phyloP scores from a whole-genome alignment of 2,329 filamentous ascomycete genomes.

The Apiospora kogelbergensis region DNA sequence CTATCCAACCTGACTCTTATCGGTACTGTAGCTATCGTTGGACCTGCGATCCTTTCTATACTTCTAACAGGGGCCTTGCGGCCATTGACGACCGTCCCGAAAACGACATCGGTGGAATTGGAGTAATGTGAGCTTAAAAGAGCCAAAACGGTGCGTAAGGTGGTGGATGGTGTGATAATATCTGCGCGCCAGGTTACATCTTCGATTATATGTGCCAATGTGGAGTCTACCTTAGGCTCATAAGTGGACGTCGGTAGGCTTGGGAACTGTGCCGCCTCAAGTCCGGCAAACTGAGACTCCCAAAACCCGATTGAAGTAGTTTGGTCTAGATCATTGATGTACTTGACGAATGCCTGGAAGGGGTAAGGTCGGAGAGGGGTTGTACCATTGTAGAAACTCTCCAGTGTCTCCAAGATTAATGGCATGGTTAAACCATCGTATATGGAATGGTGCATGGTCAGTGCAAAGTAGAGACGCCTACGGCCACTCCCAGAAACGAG shows the following conservation, averaged over 20 bases:
- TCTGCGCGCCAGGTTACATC: background rate
- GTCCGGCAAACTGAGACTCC: background rate
- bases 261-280: background rate
- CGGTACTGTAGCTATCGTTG: background rate
- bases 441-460: conserved; percentile 2
- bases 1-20: background rate
- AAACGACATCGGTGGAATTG: background rate
- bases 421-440: conserved; percentile 9
- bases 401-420: background rate
- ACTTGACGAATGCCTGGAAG: conserved; percentile 1
- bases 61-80: background rate
- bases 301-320: background rate
- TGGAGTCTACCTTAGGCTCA: background rate
- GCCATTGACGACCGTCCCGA: background rate
- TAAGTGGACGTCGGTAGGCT: background rate
- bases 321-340: background rate
- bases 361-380: background rate
- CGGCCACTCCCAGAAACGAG: background rate
- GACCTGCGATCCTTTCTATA: background rate
- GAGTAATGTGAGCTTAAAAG: background rate
- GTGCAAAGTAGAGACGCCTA: background rate
- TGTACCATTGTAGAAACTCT: background rate
- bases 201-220: background rate
- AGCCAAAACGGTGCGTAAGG: background rate
- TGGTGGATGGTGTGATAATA: background rate